Base-by-base conservation (phyloP, 2,329 filamentous ascomycete genomes). In the Botryotinia calthae region DNA sequence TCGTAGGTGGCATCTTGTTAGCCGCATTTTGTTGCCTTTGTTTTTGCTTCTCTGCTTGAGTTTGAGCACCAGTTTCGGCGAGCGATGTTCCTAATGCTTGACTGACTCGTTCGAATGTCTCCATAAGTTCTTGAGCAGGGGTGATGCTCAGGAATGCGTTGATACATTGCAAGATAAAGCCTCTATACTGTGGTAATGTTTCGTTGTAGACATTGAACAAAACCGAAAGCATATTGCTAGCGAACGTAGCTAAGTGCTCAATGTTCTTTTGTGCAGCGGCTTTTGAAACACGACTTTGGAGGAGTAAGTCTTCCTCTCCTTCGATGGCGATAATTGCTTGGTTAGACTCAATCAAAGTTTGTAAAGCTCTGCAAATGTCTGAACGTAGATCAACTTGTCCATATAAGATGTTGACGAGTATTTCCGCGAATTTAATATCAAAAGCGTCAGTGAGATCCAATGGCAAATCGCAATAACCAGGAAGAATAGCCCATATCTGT, bases 161-260 rank as follows among this genome's bases (percentile, higher is more conserved):
- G 84, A 98, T 96, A 75, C 95, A 97, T 81, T 95, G 93, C 48
- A 99, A 85, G 71, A 99, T 96, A 31, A 93, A 94, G 0, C 94
- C 95, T 77, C 96, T 89, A 79, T 93, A 96, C 80, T 98, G 94
- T 3, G 96, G 95, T 40, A 99, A 86, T 0, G 96, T 99, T 82
- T 98, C 93, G 76, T 93, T 97, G 84, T 99, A 99, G 62, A 99
- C 95, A 81, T 99, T 99, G 86, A 99, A 98, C n/a, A 99, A 85
- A 0, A 98, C 95, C 10, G 96, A 95, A 59, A 99, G 88, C 83
- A 99, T 88, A 79, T 98, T 98, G 74, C 91, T 91, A 1, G 95
- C 88, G 80, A 96, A 95, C 1, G 85, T 85, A 25, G 93, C 90
- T 20, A 99, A 86, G 81, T 97, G 91, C n/a, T 89, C 85, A 56